Evolutionary conservation across 2,329 filamentous ascomycete species (phyloP).

Genomic region (Diaporthe vaccinii): DNA sequence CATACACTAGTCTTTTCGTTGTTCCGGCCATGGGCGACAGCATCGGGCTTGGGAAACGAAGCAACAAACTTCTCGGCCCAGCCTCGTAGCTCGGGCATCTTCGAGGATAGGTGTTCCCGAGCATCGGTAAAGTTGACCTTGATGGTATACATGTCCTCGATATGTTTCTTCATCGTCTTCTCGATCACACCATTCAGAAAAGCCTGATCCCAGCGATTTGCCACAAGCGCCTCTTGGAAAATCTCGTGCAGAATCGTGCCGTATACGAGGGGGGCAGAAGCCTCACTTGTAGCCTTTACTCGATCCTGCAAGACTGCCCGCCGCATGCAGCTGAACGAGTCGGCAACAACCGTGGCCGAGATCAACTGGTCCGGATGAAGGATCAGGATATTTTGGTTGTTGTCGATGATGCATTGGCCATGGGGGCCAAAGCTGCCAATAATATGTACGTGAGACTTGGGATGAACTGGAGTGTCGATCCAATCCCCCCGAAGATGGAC

Average conservation of each 20-base stretch:
- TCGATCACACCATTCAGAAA: conserved; percentile 79
- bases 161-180: conserved; percentile 78
- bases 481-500: conserved; percentile 88
- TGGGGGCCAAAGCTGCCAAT: conserved; percentile 80
- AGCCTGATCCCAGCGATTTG: conserved; percentile 81
- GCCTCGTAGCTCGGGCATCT: conserved; percentile 82
- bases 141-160: conserved; percentile 92
- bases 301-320: conserved; percentile 95
- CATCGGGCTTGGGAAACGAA: conserved; percentile 73
- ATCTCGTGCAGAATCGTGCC: conserved; percentile 95
- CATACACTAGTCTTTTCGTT: conserved; percentile 84
- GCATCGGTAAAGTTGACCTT: conserved; percentile 81
- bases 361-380: conserved; percentile 96
- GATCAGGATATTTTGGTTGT: conserved; percentile 86
- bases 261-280: conserved; percentile 86
- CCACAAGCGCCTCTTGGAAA: conserved; percentile 89
- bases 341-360: conserved; percentile 94
- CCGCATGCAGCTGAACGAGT: conserved; percentile 92
- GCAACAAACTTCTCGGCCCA: conserved; percentile 90
- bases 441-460: conserved; percentile 85
- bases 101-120: conserved; percentile 83
- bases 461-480: conserved; percentile 82
- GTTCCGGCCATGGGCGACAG: conserved; percentile 83
- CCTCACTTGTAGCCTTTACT: conserved; percentile 88
- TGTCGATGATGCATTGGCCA: conserved; percentile 85